Evolutionary conservation across 208 protist species (phyloP).

Genomic region (Leptomonas seymouri): DNA sequence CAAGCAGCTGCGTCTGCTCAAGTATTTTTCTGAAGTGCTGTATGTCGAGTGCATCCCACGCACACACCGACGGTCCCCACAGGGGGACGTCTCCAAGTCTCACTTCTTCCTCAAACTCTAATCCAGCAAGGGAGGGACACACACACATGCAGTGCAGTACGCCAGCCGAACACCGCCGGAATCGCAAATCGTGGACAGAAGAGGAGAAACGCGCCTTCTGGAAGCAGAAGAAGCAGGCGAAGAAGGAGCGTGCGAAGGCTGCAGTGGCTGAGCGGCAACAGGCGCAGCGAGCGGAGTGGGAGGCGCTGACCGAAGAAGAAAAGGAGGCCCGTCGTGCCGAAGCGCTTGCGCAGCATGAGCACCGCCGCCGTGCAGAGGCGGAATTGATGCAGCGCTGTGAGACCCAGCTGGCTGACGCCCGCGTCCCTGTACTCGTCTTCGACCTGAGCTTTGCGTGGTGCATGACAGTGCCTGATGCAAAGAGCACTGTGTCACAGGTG

Average conservation of each 20-base stretch:
- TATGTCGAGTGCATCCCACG: background rate
- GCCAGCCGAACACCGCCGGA: conserved; percentile 19
- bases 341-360: conserved; percentile 54
- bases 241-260: conserved; percentile 40
- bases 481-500: conserved; percentile 85
- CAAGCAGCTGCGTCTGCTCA: too few relatives aligned
- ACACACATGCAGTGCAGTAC: background rate
- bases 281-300: conserved; percentile 55
- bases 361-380: conserved; percentile 45
- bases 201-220: conserved; percentile 66
- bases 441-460: conserved; percentile 90
- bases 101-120: background rate
- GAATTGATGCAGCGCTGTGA: conserved; percentile 30
- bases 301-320: conserved; percentile 55
- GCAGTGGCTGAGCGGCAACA: conserved; percentile 36
- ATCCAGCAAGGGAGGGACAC: background rate
- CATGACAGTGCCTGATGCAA: conserved; percentile 78
- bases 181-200: conserved; percentile 57
- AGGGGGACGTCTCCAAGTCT: background rate
- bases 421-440: conserved; percentile 71
- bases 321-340: conserved; percentile 36
- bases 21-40: background rate
- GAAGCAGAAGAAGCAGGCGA: conserved; percentile 58
- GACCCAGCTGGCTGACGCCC: conserved; percentile 36
- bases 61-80: background rate